These are phyloP conservation scores for Phytopythium delawarense DNA, from an alignment of 352 stramenopile species.

Conservation along the genomic window DNA sequence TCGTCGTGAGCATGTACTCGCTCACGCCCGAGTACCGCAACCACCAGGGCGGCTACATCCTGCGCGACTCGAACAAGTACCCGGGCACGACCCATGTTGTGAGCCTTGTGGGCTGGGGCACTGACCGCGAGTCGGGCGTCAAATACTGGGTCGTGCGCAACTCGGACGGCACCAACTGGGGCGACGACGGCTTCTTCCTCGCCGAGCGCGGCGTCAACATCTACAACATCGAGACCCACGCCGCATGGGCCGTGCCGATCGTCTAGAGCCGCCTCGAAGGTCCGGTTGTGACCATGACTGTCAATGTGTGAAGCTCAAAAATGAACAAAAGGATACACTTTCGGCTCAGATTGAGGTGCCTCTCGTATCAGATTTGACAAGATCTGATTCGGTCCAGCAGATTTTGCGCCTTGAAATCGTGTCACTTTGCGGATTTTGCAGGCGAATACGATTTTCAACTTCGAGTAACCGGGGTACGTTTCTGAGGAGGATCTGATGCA, in stretches of 20 bases:
- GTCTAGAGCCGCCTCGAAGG: conserved; percentile 11
- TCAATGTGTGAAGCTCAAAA: background rate
- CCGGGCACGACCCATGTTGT: conserved; percentile 89
- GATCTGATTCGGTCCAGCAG: background rate
- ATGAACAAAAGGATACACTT: background rate
- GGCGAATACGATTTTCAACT: no score
- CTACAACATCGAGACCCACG: conserved; percentile 77
- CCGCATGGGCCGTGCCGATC: conserved; percentile 67
- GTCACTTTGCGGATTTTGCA: no score
- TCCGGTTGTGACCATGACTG: no score
- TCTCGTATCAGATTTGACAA: background rate
- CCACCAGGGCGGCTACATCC: conserved; percentile 90
- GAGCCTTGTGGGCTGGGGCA: conserved; percentile 95
- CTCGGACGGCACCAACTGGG: conserved; percentile 80
- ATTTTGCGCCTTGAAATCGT: no score
- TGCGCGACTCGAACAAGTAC: conserved; percentile 83
- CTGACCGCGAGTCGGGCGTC: conserved; percentile 55
- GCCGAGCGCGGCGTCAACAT: conserved; percentile 67
- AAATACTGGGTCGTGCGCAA: conserved; percentile 98
- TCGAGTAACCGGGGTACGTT: no score
- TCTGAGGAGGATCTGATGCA: no score
- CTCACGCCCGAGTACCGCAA: conserved; percentile 64
- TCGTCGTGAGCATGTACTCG: conserved; percentile 92
- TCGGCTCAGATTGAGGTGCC: background rate
- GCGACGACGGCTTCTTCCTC: conserved; percentile 67